Evolutionary conservation across 805 yeast genomes (phyloP).

Genomic region (Metschnikowia dekortorum): DNA sequence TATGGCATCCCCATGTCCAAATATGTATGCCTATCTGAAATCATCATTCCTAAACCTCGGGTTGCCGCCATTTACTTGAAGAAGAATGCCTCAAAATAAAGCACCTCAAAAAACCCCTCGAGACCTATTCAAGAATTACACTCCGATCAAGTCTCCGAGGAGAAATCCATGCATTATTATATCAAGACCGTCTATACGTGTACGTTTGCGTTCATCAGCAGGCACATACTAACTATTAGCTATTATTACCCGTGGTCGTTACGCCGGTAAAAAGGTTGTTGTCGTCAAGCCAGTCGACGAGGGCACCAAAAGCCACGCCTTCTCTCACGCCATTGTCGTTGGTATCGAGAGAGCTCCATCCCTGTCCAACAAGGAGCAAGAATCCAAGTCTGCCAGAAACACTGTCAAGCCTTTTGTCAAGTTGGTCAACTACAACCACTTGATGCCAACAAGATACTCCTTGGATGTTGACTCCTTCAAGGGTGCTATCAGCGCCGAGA

Average conservation of each 20-base stretch:
- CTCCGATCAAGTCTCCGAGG: no score
- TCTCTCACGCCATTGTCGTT: constrained; percentile 99
- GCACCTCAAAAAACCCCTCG: background rate
- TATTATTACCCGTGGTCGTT: constrained; percentile 99
- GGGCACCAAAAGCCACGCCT: constrained; percentile 97
- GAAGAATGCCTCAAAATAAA: no score
- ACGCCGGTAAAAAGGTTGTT: constrained; percentile 99
- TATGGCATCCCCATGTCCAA: no score
- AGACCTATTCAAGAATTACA: no score
- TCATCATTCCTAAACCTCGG: no score
- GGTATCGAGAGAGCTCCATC: constrained; percentile 99
- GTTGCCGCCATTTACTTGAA: no score
- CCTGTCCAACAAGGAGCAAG: constrained; percentile 92
- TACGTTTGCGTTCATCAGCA: background rate
- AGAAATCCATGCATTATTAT: no score
- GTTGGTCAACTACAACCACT: constrained; percentile 98
- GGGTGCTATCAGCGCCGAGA: constrained; percentile 84
- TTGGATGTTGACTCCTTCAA: constrained; percentile 96
- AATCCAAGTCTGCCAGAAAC: constrained; percentile 97
- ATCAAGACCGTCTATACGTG: no score
- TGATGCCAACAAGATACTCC: constrained; percentile 99
- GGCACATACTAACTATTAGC: constrained; percentile 44
- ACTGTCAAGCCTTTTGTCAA: constrained; percentile 98
- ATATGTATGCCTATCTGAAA: no score
- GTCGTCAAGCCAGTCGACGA: constrained; percentile 97